Evolutionary conservation across 2,329 filamentous ascomycete genomes (phyloP), one percentile per base, ranked within the genome.

Genomic region (Bipolaris gigantea): DNA sequence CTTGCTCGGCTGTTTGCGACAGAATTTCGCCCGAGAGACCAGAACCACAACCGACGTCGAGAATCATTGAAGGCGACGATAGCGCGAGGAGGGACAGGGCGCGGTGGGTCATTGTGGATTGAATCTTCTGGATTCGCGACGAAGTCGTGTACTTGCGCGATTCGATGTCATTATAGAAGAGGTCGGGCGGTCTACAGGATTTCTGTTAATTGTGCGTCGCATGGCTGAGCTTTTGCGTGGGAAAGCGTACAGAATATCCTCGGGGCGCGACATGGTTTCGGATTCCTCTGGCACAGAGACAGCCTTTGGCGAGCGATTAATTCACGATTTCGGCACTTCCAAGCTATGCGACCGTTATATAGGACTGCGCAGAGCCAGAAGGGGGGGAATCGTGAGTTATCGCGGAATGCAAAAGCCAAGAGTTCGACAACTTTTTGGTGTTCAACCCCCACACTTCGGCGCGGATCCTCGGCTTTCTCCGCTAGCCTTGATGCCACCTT

Each of bases 91-190:
- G 89, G 71, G 94, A 88, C 60, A 99, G 89, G 32, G 94, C 94
- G 52, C 94, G 89, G 65, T 91, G 83, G 25, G 94, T 96, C 94
- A 99, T 99, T 59, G 86, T 85, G 0, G 92, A 89, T 76, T 99
- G 94, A 66, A 99, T 96, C 66, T 90, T 92, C 70, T 94, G 90
- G 72, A 99, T 97, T 60, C 94, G 91, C 4, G 92, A 96, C 60
- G 87, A 93, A 4, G 93, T 97, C 8, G 94, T 97, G 81, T 99
- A 99, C 81, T 97, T 97, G 73, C 90, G 89, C 30, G 94, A 93
- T 81, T 97, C 93, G 75, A 83, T 82, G 79, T 97, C 93, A 81
- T 97, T 89, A 83, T 99, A 99, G 81, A 96, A 95, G 72, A 97
- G 88, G 78, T 99, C 94, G 62, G 94, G 93, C 46, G 92, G 90